Percentiles rank a stretch among this genome's conserved stretches.
These are phyloP conservation scores for Thalassiosira livingstoniorum DNA, from an alignment of 352 stramenopile species.

Conservation along the genomic window DNA sequence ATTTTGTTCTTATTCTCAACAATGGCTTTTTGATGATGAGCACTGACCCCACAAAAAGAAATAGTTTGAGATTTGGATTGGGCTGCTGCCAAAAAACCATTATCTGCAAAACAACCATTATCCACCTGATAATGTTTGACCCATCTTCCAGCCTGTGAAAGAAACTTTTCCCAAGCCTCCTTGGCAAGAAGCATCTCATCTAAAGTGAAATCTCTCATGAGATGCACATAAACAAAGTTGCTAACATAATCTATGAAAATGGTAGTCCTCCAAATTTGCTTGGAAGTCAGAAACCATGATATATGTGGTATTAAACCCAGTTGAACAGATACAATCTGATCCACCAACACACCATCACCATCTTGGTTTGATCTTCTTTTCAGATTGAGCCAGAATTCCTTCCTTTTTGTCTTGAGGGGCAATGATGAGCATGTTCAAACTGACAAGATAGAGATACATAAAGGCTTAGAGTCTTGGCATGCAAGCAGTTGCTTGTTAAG, in stretches of 20 bases:
- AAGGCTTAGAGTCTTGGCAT: too few species aligned
- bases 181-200: neutral
- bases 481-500: too few species aligned
- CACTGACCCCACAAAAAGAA: slow-evolving; percentile 19
- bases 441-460: too few species aligned
- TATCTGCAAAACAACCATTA: slow-evolving; percentile 45
- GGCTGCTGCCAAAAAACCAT: slow-evolving; percentile 12
- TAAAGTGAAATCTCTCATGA: neutral
- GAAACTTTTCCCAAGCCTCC: neutral
- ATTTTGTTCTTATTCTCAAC: neutral
- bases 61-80: slow-evolving; percentile 9
- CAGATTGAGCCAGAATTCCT: neutral
- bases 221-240: slow-evolving; percentile 5
- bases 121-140: too few species aligned
- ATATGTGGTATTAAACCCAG: neutral
- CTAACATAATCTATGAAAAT: slow-evolving; percentile 12
- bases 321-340: neutral
- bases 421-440: slow-evolving; percentile 28
- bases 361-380: neutral
- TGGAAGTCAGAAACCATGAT: neutral
- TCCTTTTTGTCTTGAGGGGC: slow-evolving; percentile 54
- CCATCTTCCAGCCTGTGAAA: neutral
- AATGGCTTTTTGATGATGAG: slow-evolving; percentile 32
- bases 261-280: neutral
- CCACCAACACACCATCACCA: neutral